Evolutionary conservation across 495 filamentous ascomycete genomes (phyloP), one percentile per base, ranked within the genome.

Genomic region (Penicillium maclennaniae): DNA sequence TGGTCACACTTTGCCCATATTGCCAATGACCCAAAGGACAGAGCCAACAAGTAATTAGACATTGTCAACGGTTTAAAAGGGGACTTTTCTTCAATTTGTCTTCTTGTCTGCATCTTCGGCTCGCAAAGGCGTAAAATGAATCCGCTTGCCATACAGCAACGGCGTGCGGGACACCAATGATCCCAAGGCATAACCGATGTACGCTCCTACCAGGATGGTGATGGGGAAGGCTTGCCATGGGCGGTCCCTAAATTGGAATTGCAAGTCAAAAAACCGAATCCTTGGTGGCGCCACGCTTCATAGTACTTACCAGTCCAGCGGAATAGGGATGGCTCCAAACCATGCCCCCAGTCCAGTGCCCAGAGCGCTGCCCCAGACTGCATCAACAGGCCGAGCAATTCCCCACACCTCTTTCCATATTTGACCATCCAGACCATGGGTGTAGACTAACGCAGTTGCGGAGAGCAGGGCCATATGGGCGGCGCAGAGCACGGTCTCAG

Each of bases 201-300:
- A 90, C 10, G 82, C 83, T 8, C 88, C 88, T 0, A 77, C 77
- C 2, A 91, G 63, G 48, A 98, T 88, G 0, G 93, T 97, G 28
- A 97, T 87, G 3, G 93, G 93, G 85, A 91, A 98, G 66, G 87
- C 89, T 79, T 98, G 93, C 93, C 93, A 98, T 57, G 95, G 91
- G 19, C 93, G 84, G 63, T 89, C 86, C 84, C 83, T 84, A 59
- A 14, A 44, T 16, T 20, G 41, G 43, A 10, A 23, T 47, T 44
- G 27, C 60, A 31, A 59, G 56, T 52, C 54, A 51, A 43, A 19
- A 4, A 40, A 19, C 38, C n/a, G 16, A 1, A 40, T n/a, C 38
- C 34, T 38, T 15, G 38, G 21, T 36, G 39, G 3, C 12, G 42
- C 45, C 53, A 58, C 43, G 56, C 21, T 46, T n/a, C 26, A 45